Evolutionary conservation across 1,139 yeast species (phyloP), one percentile per base, ranked within the genome.

Genomic region (Zygosaccharomyces sapae): DNA sequence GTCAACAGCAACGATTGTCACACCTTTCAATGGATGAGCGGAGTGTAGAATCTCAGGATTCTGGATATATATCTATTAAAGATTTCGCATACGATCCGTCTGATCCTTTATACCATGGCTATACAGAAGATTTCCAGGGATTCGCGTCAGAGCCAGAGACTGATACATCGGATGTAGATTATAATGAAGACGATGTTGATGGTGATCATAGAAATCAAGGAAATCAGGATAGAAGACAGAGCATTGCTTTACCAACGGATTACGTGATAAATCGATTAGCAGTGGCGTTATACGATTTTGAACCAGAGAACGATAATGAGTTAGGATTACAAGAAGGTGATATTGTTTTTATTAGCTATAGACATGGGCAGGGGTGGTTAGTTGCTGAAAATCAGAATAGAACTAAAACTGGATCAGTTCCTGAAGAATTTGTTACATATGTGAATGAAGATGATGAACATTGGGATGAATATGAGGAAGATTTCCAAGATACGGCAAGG

Each of bases 311-410:
- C 66, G 96, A 88, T 57, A 92, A 92, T 65, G 98, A 92, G 61
- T 81, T 90, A 45, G 80, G 77, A 9, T 70, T 92, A 36, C 68
- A 67, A 6, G 95, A 86, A 58, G 96, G 96, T 34, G 97, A 92
- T 67, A 67, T 80, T 16, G 80, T 94, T 3, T 84, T 92, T 79
- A 85, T 92, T 29, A 81, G 85, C 50, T 90, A 90, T 65, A 78
- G 95, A 53, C 96, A 92, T 65, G 97, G 97, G 19, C 97, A 92
- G 65, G 98, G 98, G 5, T 92, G 98, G 98, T 74, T 94, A 4
- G 97, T 92, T 43, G 97, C 97, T 0, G 68, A 66, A 47, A 61
- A 62, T 48, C 48, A 55, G 18, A 55, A 50, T 24, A 55, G 61
- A 31, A 58, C 65, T 2, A 56, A 56, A 56, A 86, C 95, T 27